A percentile compares a stretch with the other conserved stretches of the same genome.
Evolutionary conservation across 176 grass and related monocot species (phyloP).

Genomic region (Aegilops sharonensis): DNA sequence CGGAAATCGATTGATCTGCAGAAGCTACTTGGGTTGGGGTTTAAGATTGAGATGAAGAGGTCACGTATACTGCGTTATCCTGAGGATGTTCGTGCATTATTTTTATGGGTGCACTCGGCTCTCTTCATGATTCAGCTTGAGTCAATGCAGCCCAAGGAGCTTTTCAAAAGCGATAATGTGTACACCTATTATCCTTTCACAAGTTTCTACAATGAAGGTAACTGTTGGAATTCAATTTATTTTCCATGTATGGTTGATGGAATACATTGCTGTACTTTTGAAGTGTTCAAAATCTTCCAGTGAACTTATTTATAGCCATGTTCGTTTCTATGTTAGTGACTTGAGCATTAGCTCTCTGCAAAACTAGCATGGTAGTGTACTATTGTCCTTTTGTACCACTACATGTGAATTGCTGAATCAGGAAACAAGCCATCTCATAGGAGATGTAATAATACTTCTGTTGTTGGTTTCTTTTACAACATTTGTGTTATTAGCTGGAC

Average conservation of each 20-base stretch:
- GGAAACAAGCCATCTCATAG: not conserved
- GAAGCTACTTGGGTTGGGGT: not conserved
- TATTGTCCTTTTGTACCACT: not conserved
- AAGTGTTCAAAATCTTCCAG: not conserved
- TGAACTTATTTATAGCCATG: not conserved
- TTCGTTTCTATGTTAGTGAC: not conserved
- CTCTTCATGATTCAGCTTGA: not conserved
- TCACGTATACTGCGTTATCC: not conserved
- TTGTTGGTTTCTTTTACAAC: not conserved
- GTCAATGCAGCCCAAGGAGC: not conserved
- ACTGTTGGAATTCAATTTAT: not conserved
- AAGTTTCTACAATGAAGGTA: not conserved
- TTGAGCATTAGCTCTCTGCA: not conserved
- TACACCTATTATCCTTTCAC: not conserved
- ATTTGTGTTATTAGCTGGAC: not conserved
- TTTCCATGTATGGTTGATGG: not conserved
- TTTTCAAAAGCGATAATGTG: not conserved
- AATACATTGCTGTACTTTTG: not conserved
- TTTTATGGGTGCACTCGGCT: not conserved
- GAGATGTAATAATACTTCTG: not conserved
- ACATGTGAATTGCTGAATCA: not conserved
- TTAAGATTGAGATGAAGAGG: not conserved
- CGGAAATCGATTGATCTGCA: not conserved
- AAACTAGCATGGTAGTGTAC: not conserved
- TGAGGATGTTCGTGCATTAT: not conserved